Evolutionary conservation across 306 rosid species (phyloP), one percentile per base, ranked within the genome.

Genomic region (Glycyrrhiza uralensis): DNA sequence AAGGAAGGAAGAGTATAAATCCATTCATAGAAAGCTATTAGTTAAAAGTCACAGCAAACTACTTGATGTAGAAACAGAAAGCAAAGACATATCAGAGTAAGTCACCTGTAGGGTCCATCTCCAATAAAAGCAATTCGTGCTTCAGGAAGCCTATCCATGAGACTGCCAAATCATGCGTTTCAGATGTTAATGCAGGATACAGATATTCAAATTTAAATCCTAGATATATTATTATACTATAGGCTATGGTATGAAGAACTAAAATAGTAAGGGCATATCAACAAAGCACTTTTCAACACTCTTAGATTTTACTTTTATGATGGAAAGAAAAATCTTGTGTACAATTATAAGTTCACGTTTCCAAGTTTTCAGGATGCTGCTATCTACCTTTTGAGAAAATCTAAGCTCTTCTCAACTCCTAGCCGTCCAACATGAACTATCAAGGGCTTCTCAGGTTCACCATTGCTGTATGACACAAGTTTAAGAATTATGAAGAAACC

Each of bases 361-460:
- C 22, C 3, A 56, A 35, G 72, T 5, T 46, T 61, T 36, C 7
- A 74, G 23, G 60, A 82, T 18, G 76, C 17, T 18, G 76, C 17
- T 56, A 45, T 15, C 6, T 80, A 94, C 98, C 98, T 82, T 82
- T 84, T 91, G 78, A 91, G 93, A 72, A 91, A 95, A 79, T 95
- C 97, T 83, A 95, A 87, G 79, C 97, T 95, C 85, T 95, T 95
- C 86, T 95, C 99, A 33, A 95, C 97, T 71, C 99, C 99, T 32
- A 95, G 79, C 68, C 99, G 77, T 72, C 99, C 99, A 38, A 95
- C 99, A 69, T 95, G 99, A 81, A 95, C 78, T 58, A 91, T 87
- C 77, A 95, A 80, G 47, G 99, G 99, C 71, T 85, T 95, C 63
- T 95, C 97, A 2, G 96, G 97, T 70, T 95, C 99, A 29, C 96